Evolutionary conservation across 1,139 yeast genomes (phyloP).

Genomic region (Komagataea norvegica): DNA sequence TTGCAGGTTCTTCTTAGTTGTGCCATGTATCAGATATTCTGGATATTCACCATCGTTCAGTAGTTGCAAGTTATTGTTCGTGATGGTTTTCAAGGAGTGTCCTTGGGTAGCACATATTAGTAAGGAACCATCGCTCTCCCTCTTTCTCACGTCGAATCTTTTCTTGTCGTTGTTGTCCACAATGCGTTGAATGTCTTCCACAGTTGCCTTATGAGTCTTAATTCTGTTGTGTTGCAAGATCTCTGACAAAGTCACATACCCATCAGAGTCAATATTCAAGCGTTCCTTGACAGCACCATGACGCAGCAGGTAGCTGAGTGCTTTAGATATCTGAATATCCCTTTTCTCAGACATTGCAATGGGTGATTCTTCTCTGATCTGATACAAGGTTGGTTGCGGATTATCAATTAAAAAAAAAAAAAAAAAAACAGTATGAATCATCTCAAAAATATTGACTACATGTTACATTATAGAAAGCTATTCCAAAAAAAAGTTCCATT

Average conservation of each 20-base stretch:
- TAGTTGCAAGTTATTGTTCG: slow-evolving; percentile 37
- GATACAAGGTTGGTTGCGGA: neutral
- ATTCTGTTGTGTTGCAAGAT: slow-evolving; percentile 56
- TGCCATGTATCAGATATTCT: slow-evolving; percentile 68
- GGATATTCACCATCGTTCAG: slow-evolving; percentile 36
- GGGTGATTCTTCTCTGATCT: too few species aligned
- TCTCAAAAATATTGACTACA: too few species aligned
- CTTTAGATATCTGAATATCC: slow-evolving; percentile 60
- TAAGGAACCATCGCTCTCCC: slow-evolving; percentile 28
- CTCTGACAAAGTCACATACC: slow-evolving; percentile 54
- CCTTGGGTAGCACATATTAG: slow-evolving; percentile 89
- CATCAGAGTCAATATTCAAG: slow-evolving; percentile 57
- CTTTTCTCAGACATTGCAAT: slow-evolving; percentile 33
- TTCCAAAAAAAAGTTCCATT: neutral
- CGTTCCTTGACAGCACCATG: slow-evolving; percentile 80
- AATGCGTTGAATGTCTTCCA: slow-evolving; percentile 53
- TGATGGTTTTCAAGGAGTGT: slow-evolving; percentile 57
- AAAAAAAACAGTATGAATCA: neutral
- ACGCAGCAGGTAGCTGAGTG: slow-evolving; percentile 69
- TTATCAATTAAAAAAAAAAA: neutral
- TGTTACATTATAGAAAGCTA: too few species aligned
- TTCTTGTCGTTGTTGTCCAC: slow-evolving; percentile 67
- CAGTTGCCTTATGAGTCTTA: slow-evolving; percentile 48
- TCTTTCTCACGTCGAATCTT: slow-evolving; percentile 47
- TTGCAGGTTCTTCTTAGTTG: slow-evolving; percentile 47